Evolutionary conservation across 371 early-diverging fungal species (phyloP), one percentile per base, ranked within the genome.

Genomic region (Mucor sp.): DNA sequence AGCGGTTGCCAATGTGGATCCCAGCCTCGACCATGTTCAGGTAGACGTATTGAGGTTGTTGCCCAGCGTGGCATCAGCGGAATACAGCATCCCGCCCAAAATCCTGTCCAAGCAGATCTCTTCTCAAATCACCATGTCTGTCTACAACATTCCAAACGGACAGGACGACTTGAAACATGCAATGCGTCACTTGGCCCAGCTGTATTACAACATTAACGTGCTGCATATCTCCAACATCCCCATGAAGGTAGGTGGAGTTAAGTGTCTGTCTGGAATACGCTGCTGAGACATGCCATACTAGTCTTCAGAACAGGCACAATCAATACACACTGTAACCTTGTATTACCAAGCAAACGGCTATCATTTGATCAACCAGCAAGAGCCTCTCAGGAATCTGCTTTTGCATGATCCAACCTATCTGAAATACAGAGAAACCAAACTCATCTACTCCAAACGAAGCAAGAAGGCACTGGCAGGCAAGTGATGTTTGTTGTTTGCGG

Each of bases 191-290:
- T 50, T 75, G n/a, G 70, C 70, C 8, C 79, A 74, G 48, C 19
- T 70, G 35, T 75, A 71, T 58, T 78, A 71, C 63, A 71, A 75
- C 37, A 53, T 78, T 27, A 67, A 66, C 43, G 32, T 68, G 1
- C 25, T 78, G 14, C 67, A 66, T 12, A 75, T 78, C 41, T 65
- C 76, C 3, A 74, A 74, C 35, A 75, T 78, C 53, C 79, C 79
- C 25, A 71, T 72, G 72, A 75, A 78, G 65, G 77, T 71, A 62
- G 8, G 12, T 2, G 39, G 27, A 5, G 25, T 15, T 11, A 14
- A 14, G 30, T 30, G 30, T 30, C 30, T 30, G 30, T 30, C 30
- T 6, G 6, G 6, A 30, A 2, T 15, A 23, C 12, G 0, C 12
- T 3, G 17, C 17, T 37, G 33, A 33, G 48, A 30, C 30, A 30